Conservation (phyloP, 2,329 filamentous ascomycete genomes). For the Sporothrix pallida region DNA sequence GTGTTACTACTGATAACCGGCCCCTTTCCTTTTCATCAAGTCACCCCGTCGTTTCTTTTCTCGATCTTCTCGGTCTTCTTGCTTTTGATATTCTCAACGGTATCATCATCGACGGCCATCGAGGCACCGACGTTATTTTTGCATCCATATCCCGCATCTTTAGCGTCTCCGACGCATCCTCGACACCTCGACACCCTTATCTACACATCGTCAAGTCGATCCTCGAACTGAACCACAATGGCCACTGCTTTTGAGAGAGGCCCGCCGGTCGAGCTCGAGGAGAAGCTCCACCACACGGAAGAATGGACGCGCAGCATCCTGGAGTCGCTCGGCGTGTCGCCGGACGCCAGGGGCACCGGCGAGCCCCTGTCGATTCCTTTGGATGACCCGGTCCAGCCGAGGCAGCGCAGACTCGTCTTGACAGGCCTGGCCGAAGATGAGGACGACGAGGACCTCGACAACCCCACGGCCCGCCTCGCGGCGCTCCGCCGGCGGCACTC, state of each 20-base stretch:
- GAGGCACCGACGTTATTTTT: background rate
- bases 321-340: slow-evolving; percentile 60
- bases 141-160: too few species aligned
- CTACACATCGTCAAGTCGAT: background rate
- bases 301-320: slow-evolving; percentile 69
- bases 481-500: slow-evolving; percentile 43
- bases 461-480: background rate
- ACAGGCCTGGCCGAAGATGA: slow-evolving; percentile 40
- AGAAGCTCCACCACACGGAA: slow-evolving; percentile 47
- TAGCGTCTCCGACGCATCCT: background rate
- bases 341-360: slow-evolving; percentile 63
- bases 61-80: background rate
- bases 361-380: slow-evolving; percentile 76
- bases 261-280: slow-evolving; percentile 21
- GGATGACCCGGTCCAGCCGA: slow-evolving; percentile 57
- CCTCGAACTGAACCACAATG: background rate
- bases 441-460: background rate
- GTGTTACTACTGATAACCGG: slow-evolving; percentile 7
- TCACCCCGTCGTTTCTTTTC: background rate
- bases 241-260: background rate
- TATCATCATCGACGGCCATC: background rate
- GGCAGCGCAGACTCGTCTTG: slow-evolving; percentile 12
- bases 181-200: background rate
- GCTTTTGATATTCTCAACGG: background rate
- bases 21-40: background rate